A percentile compares a stretch with the other conserved stretches of the same genome.
Evolutionary conservation across 257 asterid genomes (phyloP).

Genomic region (Primulina eburnea): DNA sequence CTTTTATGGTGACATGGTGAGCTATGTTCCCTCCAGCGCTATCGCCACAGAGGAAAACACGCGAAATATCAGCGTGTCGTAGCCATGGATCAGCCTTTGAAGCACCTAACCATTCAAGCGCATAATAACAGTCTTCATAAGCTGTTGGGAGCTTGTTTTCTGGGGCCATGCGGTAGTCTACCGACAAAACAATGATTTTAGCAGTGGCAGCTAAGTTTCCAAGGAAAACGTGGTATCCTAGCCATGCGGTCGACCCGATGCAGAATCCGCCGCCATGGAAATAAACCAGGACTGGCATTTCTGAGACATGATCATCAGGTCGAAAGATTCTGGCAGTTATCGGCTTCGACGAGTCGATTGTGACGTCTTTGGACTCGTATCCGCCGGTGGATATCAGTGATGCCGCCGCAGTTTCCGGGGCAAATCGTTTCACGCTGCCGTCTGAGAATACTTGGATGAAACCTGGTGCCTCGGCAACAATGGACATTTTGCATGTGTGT

Average conservation of each 20-base stretch:
- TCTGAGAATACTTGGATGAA: conserved; percentile 66
- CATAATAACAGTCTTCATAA: conserved; percentile 52
- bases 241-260: conserved; percentile 79
- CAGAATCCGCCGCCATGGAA: conserved; percentile 94
- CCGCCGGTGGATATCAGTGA: conserved; percentile 32
- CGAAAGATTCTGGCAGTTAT: conserved; percentile 60
- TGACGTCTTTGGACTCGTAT: conserved; percentile 54
- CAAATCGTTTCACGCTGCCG: conserved; percentile 46
- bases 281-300: conserved; percentile 42
- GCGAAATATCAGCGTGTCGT: conserved; percentile 39
- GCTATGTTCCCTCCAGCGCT: conserved; percentile 86
- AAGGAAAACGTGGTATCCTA: conserved; percentile 62
- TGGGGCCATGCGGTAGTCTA: conserved; percentile 83
- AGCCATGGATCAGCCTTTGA: conserved; percentile 47
- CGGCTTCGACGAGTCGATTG: conserved; percentile 44
- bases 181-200: conserved; percentile 45
- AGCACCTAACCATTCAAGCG: conserved; percentile 50
- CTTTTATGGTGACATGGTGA: conserved; percentile 49
- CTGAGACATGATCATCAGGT: conserved; percentile 32
- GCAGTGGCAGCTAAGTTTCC: conserved; percentile 50
- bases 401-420: conserved; percentile 31
- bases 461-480: conserved; percentile 48
- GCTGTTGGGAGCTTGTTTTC: conserved; percentile 77
- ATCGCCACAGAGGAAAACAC: conserved; percentile 65
- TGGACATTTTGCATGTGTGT: conserved; percentile 42